Conservation (phyloP, 345 rosid species). For the Brassica rapa region DNA sequence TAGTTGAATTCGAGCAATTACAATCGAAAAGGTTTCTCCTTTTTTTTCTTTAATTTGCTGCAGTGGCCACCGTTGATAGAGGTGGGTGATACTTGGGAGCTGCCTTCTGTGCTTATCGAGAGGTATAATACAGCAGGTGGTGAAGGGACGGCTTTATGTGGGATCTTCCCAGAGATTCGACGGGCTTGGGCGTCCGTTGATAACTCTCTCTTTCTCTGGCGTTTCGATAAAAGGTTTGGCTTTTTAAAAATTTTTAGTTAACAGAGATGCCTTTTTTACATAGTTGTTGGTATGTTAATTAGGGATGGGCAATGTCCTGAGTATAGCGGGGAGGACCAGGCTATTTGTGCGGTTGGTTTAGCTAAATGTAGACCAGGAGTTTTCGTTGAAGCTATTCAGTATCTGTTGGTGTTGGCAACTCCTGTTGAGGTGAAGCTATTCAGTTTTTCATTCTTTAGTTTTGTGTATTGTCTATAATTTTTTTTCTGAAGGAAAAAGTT, state of each 20-base stretch:
- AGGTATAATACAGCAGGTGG: conserved; percentile 94
- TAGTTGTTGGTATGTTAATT: conserved; percentile 12
- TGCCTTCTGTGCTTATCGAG: conserved; percentile 81
- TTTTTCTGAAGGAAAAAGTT: neutral
- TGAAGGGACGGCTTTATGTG: conserved; percentile 94
- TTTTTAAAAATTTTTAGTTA: neutral
- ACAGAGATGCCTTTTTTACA: neutral
- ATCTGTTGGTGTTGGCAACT: conserved; percentile 83
- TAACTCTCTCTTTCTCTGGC: conserved; percentile 89
- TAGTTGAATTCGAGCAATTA: conserved; percentile 11
- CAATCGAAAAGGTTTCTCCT: neutral
- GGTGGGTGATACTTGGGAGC: conserved; percentile 76
- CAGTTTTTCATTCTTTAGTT: conserved; percentile 9
- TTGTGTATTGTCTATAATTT: conserved; percentile 13
- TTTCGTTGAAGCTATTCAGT: conserved; percentile 91
- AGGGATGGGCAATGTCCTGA: conserved; percentile 99
- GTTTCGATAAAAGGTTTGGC: conserved; percentile 81
- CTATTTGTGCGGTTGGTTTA: conserved; percentile 94
- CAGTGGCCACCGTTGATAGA: conserved; percentile 97
- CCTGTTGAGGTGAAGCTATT: conserved; percentile 71
- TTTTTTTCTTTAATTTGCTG: conserved; percentile 30
- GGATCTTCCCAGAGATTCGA: conserved; percentile 89
- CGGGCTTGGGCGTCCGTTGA: conserved; percentile 98
- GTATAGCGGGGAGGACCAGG: conserved; percentile 83
- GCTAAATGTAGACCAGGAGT: conserved; percentile 81